phyloP scores from a whole-genome alignment of 495 filamentous ascomycete species.

The Parathielavia appendiculata region DNA sequence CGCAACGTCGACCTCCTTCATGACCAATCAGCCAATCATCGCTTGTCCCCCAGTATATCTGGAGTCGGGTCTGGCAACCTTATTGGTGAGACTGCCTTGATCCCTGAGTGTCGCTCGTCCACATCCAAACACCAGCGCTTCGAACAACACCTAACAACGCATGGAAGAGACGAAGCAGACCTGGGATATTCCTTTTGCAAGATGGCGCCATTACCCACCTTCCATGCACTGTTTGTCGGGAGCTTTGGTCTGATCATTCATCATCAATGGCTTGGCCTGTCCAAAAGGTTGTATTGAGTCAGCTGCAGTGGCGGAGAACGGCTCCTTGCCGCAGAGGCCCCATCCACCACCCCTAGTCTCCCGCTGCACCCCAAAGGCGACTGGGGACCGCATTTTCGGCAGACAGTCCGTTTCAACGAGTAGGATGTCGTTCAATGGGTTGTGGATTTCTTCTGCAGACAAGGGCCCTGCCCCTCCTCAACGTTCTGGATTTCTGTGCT shows the following conservation, averaged over 20 bases:
- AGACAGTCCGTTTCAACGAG: constrained; percentile 12
- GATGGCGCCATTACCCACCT: constrained; percentile 42
- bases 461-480: constrained; percentile 13
- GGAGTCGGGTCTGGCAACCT: constrained; percentile 7
- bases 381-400: background rate
- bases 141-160: background rate
- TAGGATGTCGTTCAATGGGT: constrained; percentile 16
- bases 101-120: constrained; percentile 3
- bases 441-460: background rate
- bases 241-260: constrained; percentile 27
- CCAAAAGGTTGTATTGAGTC: background rate
- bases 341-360: background rate
- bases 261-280: background rate
- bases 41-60: background rate
- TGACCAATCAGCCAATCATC: constrained; percentile 20
- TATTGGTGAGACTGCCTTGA: constrained; percentile 1
- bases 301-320: constrained; percentile 17
- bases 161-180: constrained; percentile 7
- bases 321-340: constrained; percentile 16
- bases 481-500: constrained; percentile 10
- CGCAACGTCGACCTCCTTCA: constrained; percentile 23
- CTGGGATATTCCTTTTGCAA: constrained; percentile 11
- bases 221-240: constrained; percentile 18
- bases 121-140: constrained; percentile 2
- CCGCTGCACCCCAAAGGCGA: background rate